These are phyloP conservation scores for Elsinoe ampelina DNA, from an alignment of 2,329 filamentous ascomycete species.

Conservation along the genomic window DNA sequence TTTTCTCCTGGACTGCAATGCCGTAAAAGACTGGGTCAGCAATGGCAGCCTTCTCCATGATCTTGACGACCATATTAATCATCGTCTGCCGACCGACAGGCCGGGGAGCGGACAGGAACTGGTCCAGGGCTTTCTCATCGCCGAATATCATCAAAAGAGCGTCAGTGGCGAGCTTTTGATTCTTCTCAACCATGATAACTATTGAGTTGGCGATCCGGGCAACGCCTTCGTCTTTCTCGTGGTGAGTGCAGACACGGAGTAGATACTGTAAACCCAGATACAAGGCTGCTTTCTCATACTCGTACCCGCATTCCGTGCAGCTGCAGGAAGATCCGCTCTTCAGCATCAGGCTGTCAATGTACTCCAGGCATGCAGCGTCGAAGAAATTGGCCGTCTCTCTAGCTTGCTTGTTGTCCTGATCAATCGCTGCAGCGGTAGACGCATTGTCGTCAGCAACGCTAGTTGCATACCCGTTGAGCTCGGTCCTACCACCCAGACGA, in stretches of 20 bases:
- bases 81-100: neutral
- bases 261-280: neutral
- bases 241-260: neutral
- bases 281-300: neutral
- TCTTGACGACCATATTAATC: neutral
- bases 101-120: neutral
- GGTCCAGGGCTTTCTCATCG: neutral
- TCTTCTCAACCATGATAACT: neutral
- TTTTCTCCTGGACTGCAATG: neutral
- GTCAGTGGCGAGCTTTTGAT: neutral
- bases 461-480: constrained; percentile 2
- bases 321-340: neutral
- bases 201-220: neutral
- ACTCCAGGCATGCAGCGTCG: neutral
- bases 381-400: neutral
- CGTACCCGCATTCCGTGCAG: neutral
- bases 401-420: constrained; percentile 6
- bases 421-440: neutral
- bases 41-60: neutral
- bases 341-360: neutral
- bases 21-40: constrained; percentile 6
- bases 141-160: neutral
- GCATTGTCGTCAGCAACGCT: neutral
- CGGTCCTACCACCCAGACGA: constrained; percentile 43
- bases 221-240: neutral